phyloP scores from a whole-genome alignment of 2,329 filamentous ascomycete genomes.

The Dendryphion nanum region DNA sequence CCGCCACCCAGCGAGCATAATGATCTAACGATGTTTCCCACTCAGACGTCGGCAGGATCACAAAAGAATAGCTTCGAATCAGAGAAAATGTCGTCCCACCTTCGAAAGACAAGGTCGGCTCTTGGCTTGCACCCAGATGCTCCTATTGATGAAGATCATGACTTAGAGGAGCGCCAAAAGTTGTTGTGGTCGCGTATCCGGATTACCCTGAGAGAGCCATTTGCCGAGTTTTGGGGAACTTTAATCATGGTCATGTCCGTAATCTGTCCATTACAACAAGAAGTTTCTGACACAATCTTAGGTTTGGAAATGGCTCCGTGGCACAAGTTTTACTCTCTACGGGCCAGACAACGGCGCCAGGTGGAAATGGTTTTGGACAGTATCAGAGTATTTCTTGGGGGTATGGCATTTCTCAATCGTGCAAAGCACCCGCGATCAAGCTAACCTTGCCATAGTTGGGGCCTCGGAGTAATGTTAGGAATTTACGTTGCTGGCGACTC shows the following conservation, averaged over 20 bases:
- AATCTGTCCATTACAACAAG: no score
- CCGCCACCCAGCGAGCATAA: neutral
- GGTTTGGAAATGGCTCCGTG: slow-evolving; percentile 46
- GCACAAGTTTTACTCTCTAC: slow-evolving; percentile 44
- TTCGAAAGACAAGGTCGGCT: slow-evolving; percentile 20
- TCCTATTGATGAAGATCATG: slow-evolving; percentile 43
- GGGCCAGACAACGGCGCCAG: slow-evolving; percentile 39
- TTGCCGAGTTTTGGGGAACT: slow-evolving; percentile 46
- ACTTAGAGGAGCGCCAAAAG: slow-evolving; percentile 33
- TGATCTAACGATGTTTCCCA: slow-evolving; percentile 8
- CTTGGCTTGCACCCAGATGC: slow-evolving; percentile 41
- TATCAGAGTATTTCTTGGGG: slow-evolving; percentile 47
- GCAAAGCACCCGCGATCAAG: neutral
- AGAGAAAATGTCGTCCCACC: slow-evolving; percentile 20
- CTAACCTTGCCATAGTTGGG: slow-evolving; percentile 29
- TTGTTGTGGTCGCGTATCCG: slow-evolving; percentile 40
- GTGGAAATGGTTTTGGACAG: slow-evolving; percentile 42
- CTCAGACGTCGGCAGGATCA: slow-evolving; percentile 21
- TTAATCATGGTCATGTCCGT: slow-evolving; percentile 43
- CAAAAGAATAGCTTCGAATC: no score
- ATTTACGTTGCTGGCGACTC: slow-evolving; percentile 66
- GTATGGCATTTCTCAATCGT: slow-evolving; percentile 14
- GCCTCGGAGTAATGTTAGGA: slow-evolving; percentile 43
- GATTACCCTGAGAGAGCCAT: slow-evolving; percentile 41
- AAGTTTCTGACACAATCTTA: no score